These are phyloP conservation scores for Pseudogymnoascus sp. DNA, from an alignment of 2,329 filamentous ascomycete genomes.

Conservation along the genomic window DNA sequence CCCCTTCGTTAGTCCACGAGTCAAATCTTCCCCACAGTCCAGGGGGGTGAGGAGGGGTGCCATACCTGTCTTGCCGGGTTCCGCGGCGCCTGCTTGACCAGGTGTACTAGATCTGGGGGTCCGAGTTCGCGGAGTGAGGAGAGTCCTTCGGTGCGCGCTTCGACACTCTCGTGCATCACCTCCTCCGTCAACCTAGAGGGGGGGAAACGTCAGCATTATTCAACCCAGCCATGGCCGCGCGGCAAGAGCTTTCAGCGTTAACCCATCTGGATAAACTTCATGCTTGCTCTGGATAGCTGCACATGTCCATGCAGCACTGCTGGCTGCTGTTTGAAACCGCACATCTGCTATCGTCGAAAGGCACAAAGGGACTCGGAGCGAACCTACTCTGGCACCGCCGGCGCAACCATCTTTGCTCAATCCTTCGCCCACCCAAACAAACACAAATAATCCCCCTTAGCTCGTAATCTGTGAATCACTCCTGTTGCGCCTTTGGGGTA, in stretches of 20 bases:
- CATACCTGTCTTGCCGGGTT: slow-evolving; percentile 49
- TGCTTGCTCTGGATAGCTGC: background rate
- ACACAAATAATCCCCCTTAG: slow-evolving; percentile 2
- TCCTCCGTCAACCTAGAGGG: slow-evolving; percentile 81
- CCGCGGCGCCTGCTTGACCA: slow-evolving; percentile 65
- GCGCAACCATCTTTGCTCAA: slow-evolving; percentile 51
- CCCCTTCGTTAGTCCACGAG: background rate
- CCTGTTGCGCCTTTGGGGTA: background rate
- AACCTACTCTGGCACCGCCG: slow-evolving; percentile 67
- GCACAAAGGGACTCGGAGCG: background rate
- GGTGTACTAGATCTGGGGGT: slow-evolving; percentile 89
- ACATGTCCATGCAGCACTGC: background rate
- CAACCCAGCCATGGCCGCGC: background rate
- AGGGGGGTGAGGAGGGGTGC: slow-evolving; percentile 2
- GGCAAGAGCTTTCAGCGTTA: background rate
- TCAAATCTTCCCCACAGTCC: background rate
- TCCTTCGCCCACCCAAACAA: background rate
- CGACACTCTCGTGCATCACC: slow-evolving; percentile 81
- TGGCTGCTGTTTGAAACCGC: background rate
- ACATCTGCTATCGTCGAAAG: background rate
- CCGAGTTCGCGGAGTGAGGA: slow-evolving; percentile 83
- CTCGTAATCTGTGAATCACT: background rate
- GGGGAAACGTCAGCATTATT: background rate
- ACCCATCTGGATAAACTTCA: background rate
- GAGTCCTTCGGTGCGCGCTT: slow-evolving; percentile 84